These are phyloP conservation scores for Daldinia bambusicola DNA, from an alignment of 495 filamentous ascomycete genomes.

Conservation along the genomic window DNA sequence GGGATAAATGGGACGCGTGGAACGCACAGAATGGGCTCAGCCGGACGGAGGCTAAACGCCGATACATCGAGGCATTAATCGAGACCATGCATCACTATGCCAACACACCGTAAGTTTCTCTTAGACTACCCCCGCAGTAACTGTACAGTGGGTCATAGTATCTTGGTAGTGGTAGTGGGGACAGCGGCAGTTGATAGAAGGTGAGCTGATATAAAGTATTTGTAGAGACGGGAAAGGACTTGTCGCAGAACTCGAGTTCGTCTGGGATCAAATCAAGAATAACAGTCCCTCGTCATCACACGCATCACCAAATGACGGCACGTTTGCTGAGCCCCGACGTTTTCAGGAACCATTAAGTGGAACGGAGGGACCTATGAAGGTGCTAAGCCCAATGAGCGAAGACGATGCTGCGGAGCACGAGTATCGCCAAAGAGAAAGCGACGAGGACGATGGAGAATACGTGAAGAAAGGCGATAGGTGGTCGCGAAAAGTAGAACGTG, in stretches of 20 bases:
- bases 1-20: constrained; percentile 89
- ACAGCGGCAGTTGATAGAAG: not conserved
- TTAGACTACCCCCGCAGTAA: constrained; percentile 8
- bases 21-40: constrained; percentile 80
- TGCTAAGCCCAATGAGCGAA: constrained; percentile 84
- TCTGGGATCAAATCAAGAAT: constrained; percentile 96
- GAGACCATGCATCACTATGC: constrained; percentile 97
- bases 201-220: constrained; percentile 14
- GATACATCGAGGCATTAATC: constrained; percentile 91
- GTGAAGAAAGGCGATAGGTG: constrained; percentile 67
- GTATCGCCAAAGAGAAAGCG: constrained; percentile 51
- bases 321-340: constrained; percentile 51
- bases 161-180: not conserved
- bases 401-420: constrained; percentile 72
- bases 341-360: constrained; percentile 60
- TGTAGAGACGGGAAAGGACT: constrained; percentile 80
- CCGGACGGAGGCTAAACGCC: constrained; percentile 92
- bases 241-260: constrained; percentile 94
- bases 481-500: constrained; percentile 84
- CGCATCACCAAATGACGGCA: constrained; percentile 59
- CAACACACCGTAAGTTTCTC: constrained; percentile 68
- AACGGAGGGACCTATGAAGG: constrained; percentile 67
- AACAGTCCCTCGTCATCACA: constrained; percentile 73
- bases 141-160: not conserved
- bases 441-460: constrained; percentile 61